Evolutionary conservation across 768 basidiomycete genomes (phyloP).

Genomic region (Cystobasidium tubakii): DNA sequence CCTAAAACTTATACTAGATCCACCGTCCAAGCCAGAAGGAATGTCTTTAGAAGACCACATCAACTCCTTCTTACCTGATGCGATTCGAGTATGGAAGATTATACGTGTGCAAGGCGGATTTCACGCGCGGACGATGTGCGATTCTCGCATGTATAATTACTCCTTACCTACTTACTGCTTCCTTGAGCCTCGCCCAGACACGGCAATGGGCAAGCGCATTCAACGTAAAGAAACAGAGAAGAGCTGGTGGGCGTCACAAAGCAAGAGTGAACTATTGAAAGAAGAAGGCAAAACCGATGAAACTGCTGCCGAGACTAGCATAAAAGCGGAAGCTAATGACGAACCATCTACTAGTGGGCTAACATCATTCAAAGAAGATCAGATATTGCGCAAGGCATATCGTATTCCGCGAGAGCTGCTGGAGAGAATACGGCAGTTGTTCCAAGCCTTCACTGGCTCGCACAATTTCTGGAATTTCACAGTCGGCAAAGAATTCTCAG

Average conservation of each 20-base stretch:
- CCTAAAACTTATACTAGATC: slow-evolving; percentile 45
- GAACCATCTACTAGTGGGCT: neutral
- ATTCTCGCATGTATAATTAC: slow-evolving; percentile 95
- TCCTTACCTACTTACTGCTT: slow-evolving; percentile 90
- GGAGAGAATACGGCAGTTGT: slow-evolving; percentile 57
- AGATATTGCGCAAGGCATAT: slow-evolving; percentile 54
- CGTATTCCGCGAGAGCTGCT: slow-evolving; percentile 59
- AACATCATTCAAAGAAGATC: slow-evolving; percentile 38
- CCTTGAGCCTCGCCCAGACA: slow-evolving; percentile 76
- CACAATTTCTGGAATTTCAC: slow-evolving; percentile 99
- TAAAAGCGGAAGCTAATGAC: neutral
- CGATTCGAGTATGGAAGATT: slow-evolving; percentile 88
- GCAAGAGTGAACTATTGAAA: neutral
- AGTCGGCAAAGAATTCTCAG: slow-evolving; percentile 73
- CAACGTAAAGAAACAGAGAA: slow-evolving; percentile 9
- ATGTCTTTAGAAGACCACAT: slow-evolving; percentile 51
- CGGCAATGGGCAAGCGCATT: slow-evolving; percentile 54
- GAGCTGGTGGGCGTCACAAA: neutral
- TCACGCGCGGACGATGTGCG: slow-evolving; percentile 60
- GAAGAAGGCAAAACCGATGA: neutral
- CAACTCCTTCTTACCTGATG: slow-evolving; percentile 81
- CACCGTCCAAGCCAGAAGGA: neutral
- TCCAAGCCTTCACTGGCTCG: slow-evolving; percentile 69
- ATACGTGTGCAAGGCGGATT: slow-evolving; percentile 56
- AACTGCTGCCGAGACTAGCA: neutral